These are phyloP conservation scores for Mimosa bimucronata DNA, from an alignment of 306 rosid species.

Conservation along the genomic window DNA sequence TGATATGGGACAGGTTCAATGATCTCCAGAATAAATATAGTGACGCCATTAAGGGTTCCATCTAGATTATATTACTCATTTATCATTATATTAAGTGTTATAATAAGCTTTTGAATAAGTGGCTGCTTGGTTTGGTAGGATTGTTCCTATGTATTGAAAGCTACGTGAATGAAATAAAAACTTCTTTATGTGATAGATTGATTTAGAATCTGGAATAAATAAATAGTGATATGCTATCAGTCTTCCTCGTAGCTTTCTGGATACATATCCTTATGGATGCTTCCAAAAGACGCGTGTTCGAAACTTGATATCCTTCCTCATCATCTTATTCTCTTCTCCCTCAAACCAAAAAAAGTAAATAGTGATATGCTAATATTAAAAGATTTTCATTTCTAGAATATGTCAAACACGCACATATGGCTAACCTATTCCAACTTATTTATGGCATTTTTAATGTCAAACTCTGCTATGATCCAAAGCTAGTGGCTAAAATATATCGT, in stretches of 20 bases:
- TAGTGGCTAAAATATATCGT: neutral
- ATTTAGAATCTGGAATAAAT: neutral
- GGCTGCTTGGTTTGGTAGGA: neutral
- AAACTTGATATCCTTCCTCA: too few species aligned
- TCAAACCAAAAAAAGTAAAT: too few species aligned
- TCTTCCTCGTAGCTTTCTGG: too few species aligned
- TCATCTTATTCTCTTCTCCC: too few species aligned
- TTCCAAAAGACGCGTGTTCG: too few species aligned
- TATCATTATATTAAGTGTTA: neutral
- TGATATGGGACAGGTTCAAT: neutral
- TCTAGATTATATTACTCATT: neutral
- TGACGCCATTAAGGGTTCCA: neutral
- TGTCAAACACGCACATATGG: too few species aligned
- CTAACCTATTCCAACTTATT: too few species aligned
- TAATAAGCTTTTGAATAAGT: neutral
- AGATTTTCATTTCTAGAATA: too few species aligned
- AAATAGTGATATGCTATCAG: neutral
- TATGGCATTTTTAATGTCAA: too few species aligned
- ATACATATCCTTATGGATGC: too few species aligned
- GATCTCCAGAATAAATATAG: neutral
- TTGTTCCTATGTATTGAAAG: neutral
- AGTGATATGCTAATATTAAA: neutral
- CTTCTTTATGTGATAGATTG: neutral
- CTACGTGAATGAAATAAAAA: neutral
- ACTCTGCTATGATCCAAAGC: too few species aligned